Evolutionary conservation across 768 basidiomycete genomes (phyloP), one percentile per base, ranked within the genome.

Genomic region (Ephemerocybe angulata): DNA sequence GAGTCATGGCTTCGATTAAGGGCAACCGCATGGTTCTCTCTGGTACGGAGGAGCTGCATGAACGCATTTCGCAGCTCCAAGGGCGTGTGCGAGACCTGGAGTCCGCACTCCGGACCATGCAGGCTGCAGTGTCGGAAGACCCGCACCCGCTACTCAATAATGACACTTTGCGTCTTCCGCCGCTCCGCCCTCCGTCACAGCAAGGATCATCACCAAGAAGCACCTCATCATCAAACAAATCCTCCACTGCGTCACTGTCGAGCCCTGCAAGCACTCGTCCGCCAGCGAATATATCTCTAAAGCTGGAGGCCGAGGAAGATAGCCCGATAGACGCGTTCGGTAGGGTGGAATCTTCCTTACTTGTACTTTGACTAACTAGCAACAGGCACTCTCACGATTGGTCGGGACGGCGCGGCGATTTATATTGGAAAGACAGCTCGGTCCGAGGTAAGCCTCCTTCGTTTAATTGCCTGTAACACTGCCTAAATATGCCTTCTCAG

Each of bases 21-120:
- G 81, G 81, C n/a, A 83, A 83, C 53, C 77, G 81, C 24, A 71
- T 86, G 53, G 71, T 87, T 25, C 77, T 89, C 24, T 77, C 88
- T 22, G 83, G 84, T 60, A 88, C 86, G 1, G 82, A 84, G 59
- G 85, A 90, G 54, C 74, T 90, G 7, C 86, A 90, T 65, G 80
- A 81, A 48, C 78, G 79, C 58, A 83, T 88, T 5, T 86, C 84
- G 35, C 62, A 66, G 0, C 72, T 87, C 42, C 70, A 75, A 41
- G 63, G 70, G 4, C 81, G 85, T n/a, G 81, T 84, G 52, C 80
- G 78, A 28, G 77, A 80, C 40, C 78, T 88, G 0, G 87, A 90
- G 66, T 74, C 72, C 17, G 85, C 80, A 1, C 76, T 88, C 30
- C 72, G 73, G 19, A 66, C 58, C 15, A 63, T 83, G 35, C 85